A percentile compares a stretch with the other conserved stretches of the same genome.
phyloP scores from a whole-genome alignment of 495 filamentous ascomycete genomes.

The Ascodesmis nigricans region DNA sequence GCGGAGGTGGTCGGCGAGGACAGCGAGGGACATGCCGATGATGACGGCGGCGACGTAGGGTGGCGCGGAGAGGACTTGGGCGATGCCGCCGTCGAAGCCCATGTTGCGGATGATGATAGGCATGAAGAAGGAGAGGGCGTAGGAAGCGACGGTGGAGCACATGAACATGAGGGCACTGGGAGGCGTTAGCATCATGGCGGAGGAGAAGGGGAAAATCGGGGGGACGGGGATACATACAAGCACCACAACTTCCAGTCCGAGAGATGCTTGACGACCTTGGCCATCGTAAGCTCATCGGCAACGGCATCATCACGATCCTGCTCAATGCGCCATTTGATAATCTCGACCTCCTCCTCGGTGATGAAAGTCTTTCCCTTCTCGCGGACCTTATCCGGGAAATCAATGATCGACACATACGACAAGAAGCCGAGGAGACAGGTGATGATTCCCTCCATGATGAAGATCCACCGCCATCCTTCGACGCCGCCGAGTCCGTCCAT shows the following conservation, averaged over 20 bases:
- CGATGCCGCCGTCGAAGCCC: constrained; percentile 26
- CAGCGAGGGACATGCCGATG: constrained; percentile 26
- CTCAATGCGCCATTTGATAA: constrained; percentile 32
- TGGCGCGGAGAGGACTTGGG: constrained; percentile 28
- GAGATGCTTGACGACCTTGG: constrained; percentile 18
- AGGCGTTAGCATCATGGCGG: constrained; percentile 2
- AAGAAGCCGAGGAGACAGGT: constrained; percentile 23
- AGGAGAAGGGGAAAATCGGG: too few relatives aligned
- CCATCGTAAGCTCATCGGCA: constrained; percentile 23
- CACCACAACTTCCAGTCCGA: constrained; percentile 26
- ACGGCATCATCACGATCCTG: constrained; percentile 31
- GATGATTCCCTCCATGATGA: constrained; percentile 33
- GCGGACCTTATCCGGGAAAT: constrained; percentile 33
- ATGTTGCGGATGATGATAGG: constrained; percentile 31
- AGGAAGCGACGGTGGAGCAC: constrained; percentile 26
- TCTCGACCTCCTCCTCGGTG: constrained; percentile 26
- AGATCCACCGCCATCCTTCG: constrained; percentile 57
- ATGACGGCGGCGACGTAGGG: constrained; percentile 25
- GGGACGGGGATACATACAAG: constrained; percentile 21
- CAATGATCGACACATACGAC: constrained; percentile 30
- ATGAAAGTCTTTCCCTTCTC: constrained; percentile 27
- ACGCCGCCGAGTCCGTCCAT: constrained; percentile 44
- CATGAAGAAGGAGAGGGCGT: constrained; percentile 32
- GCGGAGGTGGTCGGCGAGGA: constrained; percentile 32
- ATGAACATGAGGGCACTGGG: constrained; percentile 27